Evolutionary conservation across 305 asterid genomes (phyloP).

Genomic region (Solanum hybrid): DNA sequence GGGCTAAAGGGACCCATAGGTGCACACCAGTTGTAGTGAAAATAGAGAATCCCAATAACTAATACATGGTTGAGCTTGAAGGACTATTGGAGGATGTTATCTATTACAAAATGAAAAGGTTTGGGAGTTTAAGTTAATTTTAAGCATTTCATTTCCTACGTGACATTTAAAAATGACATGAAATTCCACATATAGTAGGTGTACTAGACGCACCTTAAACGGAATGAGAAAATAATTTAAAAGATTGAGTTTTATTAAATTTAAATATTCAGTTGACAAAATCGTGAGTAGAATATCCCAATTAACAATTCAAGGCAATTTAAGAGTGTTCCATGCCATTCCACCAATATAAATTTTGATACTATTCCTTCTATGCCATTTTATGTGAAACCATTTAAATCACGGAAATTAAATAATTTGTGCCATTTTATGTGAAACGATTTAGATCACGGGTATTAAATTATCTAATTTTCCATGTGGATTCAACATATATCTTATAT

Average conservation of each 20-base stretch:
- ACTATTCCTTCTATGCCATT: not conserved
- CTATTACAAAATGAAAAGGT: not conserved
- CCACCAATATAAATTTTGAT: not conserved
- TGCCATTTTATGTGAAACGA: too few relatives aligned
- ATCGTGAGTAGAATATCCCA: rapidly evolving
- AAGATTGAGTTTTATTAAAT: not conserved
- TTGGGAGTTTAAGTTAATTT: not conserved
- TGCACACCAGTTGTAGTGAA: not conserved
- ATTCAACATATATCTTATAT: not conserved
- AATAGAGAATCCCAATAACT: not conserved
- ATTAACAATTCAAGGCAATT: not conserved
- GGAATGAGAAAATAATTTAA: not conserved
- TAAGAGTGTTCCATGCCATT: not conserved
- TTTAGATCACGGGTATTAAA: not conserved
- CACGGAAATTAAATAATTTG: not conserved
- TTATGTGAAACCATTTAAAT: not conserved
- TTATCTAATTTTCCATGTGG: not conserved
- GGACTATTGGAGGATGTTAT: not conserved
- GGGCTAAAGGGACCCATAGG: not conserved
- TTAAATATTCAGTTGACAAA: not conserved
- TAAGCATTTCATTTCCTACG: not conserved
- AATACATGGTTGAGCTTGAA: not conserved
- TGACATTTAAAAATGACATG: not conserved
- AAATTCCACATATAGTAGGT: not conserved
- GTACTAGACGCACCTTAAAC: not conserved